Conservation (phyloP, 2,329 filamentous ascomycete species). For the Pochonia chlamydosporia region DNA sequence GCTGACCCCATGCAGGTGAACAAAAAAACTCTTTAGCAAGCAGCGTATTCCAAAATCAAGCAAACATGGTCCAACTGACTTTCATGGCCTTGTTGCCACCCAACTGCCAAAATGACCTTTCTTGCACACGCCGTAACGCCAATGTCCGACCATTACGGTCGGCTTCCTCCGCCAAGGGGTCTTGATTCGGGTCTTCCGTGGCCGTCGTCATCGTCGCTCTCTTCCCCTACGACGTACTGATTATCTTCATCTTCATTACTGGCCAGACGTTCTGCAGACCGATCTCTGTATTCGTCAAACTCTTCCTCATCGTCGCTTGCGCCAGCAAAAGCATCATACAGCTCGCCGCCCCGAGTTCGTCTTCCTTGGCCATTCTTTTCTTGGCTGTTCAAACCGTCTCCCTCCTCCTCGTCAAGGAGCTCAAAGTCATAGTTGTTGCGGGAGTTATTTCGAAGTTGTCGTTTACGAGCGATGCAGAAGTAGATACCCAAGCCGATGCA, state of each 20-base stretch:
- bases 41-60: neutral
- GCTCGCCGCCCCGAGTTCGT: constrained; percentile 69
- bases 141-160: neutral
- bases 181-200: constrained; percentile 17
- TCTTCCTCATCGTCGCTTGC: constrained; percentile 64
- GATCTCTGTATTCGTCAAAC: constrained; percentile 37
- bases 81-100: too few species aligned
- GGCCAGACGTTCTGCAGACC: constrained; percentile 22
- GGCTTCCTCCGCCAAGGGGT: constrained; percentile 16
- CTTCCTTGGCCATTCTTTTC: constrained; percentile 40
- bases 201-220: constrained; percentile 34
- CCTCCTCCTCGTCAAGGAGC: constrained; percentile 78
- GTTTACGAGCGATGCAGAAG: constrained; percentile 72
- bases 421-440: constrained; percentile 92
- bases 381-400: constrained; percentile 44
- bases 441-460: constrained; percentile 65
- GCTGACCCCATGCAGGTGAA: neutral
- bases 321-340: constrained; percentile 96
- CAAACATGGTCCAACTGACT: too few species aligned
- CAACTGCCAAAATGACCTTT: neutral
- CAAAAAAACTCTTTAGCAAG: neutral
- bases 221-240: constrained; percentile 47
- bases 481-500: constrained; percentile 73
- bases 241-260: constrained; percentile 21
- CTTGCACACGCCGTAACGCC: neutral